Percentiles rank a stretch among this genome's conserved stretches.
These are phyloP conservation scores for Apiotrichum porosum DNA, from an alignment of 1,284 basidiomycete genomes.

Conservation along the genomic window DNA sequence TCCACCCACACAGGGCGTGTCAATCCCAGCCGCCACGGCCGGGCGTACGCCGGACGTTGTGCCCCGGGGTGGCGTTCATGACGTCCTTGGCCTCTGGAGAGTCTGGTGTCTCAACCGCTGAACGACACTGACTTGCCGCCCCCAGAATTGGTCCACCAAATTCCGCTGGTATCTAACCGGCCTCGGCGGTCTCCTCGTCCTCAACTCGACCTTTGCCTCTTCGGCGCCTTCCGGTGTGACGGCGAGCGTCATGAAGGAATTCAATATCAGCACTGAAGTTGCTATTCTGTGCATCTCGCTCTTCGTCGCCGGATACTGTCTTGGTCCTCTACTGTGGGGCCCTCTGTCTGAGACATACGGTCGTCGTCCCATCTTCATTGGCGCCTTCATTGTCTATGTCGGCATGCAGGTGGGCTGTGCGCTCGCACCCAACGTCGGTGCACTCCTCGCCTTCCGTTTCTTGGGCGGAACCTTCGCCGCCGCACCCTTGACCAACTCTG, in stretches of 20 bases:
- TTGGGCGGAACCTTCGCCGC: slow-evolving; percentile 59
- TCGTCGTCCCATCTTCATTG: slow-evolving; percentile 61
- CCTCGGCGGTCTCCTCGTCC: slow-evolving; percentile 59
- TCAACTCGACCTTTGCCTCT: slow-evolving; percentile 58
- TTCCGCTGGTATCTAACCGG: slow-evolving; percentile 64
- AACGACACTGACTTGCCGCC: no score
- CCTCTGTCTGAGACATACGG: slow-evolving; percentile 56
- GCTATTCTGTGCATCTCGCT: slow-evolving; percentile 51
- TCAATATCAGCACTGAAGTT: slow-evolving; percentile 58
- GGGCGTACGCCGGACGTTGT: no score
- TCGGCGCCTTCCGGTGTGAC: slow-evolving; percentile 44
- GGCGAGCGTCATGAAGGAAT: slow-evolving; percentile 52
- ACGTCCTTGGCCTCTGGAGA: no score
- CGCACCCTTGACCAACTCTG: slow-evolving; percentile 51
- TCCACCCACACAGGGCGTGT: no score
- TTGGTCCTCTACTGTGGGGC: slow-evolving; percentile 61
- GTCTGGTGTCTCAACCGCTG: no score
- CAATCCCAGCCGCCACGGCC: no score
- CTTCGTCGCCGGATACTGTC: slow-evolving; percentile 50
- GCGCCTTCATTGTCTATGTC: slow-evolving; percentile 62
- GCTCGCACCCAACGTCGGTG: slow-evolving; percentile 58
- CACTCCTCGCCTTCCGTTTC: slow-evolving; percentile 64
- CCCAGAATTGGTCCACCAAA: slow-evolving; percentile 57
- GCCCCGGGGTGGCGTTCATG: no score
- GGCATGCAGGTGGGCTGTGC: slow-evolving; percentile 59